A percentile compares a stretch with the other conserved stretches of the same genome.
Evolutionary conservation across 2,329 filamentous ascomycete genomes (phyloP).

Genomic region (Fusarium tricinctum): DNA sequence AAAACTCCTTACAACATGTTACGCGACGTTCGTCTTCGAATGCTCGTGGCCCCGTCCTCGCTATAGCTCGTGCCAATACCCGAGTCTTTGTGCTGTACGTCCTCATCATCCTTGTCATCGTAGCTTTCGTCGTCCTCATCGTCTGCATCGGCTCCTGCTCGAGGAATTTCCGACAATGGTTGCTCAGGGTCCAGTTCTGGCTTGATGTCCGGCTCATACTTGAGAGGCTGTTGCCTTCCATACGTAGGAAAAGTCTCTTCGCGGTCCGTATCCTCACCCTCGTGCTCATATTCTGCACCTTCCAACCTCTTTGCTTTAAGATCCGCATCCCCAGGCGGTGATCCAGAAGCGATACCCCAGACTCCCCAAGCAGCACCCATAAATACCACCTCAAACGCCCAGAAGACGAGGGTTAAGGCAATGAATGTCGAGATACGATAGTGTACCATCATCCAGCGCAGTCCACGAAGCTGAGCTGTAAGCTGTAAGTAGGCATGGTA

Average conservation of each 20-base stretch:
- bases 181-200: conserved; percentile 51
- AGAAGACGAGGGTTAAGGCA: conserved; percentile 79
- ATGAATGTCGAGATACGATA: conserved; percentile 79
- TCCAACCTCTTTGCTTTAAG: conserved; percentile 22
- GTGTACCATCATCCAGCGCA: conserved; percentile 90
- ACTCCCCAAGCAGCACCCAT: conserved; percentile 75
- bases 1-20: conserved; percentile 31
- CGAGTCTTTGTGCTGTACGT: conserved; percentile 56
- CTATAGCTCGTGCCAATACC: conserved; percentile 69
- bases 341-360: conserved; percentile 58
- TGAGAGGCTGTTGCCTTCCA: conserved; percentile 58
- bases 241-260: conserved; percentile 61
- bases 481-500: conserved; percentile 79
- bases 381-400: conserved; percentile 79
- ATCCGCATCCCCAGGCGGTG: conserved; percentile 20
- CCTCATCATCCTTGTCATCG: conserved; percentile 53
- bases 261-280: conserved; percentile 57
- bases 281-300: conserved; percentile 47
- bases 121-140: conserved; percentile 60
- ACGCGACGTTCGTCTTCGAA: conserved; percentile 53
- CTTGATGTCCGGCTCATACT: conserved; percentile 58
- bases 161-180: conserved; percentile 53
- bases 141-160: conserved; percentile 60
- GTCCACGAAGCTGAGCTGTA: conserved; percentile 79
- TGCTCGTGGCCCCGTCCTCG: conserved; percentile 53